Evolutionary conservation across 495 filamentous ascomycete species (phyloP).

Genomic region (Annulohypoxylon moriforme): DNA sequence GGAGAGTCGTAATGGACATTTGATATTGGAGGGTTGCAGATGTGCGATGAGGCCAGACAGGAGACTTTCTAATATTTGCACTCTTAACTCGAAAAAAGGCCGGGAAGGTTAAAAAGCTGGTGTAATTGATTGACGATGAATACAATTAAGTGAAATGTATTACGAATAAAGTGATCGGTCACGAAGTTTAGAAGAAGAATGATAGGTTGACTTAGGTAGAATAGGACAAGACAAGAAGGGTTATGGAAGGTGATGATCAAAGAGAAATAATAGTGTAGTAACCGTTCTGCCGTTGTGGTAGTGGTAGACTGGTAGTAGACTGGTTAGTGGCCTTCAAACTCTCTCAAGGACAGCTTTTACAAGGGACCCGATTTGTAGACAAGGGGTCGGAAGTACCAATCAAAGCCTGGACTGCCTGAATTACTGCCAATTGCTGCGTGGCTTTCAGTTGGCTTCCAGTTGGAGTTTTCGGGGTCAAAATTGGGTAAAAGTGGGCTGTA

Average conservation of each 20-base stretch:
- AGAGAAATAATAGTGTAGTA: slow-evolving; percentile 12
- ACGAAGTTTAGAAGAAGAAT: slow-evolving; percentile 30
- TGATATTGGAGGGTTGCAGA: slow-evolving; percentile 5
- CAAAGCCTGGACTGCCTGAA: not conserved
- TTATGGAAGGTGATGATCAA: slow-evolving; percentile 39
- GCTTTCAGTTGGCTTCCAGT: no score
- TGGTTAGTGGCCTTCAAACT: not conserved
- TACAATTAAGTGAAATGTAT: slow-evolving; percentile 41
- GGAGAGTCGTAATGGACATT: slow-evolving; percentile 19
- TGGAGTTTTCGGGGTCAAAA: slow-evolving; percentile 31
- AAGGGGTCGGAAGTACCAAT: slow-evolving; percentile 11
- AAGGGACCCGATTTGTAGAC: slow-evolving; percentile 12
- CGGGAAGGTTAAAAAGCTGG: not conserved
- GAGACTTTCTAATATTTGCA: slow-evolving; percentile 27
- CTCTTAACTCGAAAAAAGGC: slow-evolving; percentile 5
- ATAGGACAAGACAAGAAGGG: slow-evolving; percentile 33
- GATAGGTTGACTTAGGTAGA: slow-evolving; percentile 11
- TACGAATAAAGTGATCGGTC: slow-evolving; percentile 34
- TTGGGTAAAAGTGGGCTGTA: slow-evolving; percentile 14
- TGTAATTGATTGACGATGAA: slow-evolving; percentile 35
- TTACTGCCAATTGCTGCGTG: slow-evolving; percentile 14
- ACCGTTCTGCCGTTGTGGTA: no score
- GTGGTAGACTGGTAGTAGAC: not conserved
- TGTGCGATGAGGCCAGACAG: slow-evolving; percentile 10
- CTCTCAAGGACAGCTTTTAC: slow-evolving; percentile 15